phyloP scores from a whole-genome alignment of 176 grass and related monocot genomes.

The Aegilops longissima region DNA sequence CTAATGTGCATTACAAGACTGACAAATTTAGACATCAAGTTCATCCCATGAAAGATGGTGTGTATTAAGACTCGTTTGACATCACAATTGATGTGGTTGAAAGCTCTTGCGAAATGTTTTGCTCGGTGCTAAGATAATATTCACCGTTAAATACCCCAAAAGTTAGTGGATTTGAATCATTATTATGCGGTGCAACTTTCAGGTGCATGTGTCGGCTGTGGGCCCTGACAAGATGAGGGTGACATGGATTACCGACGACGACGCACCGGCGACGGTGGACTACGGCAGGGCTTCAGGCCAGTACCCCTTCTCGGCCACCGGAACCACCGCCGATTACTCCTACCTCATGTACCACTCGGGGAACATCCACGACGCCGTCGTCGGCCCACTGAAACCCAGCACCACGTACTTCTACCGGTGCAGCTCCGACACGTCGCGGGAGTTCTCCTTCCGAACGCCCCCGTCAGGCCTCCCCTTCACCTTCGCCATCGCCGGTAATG shows the following conservation, averaged over 20 bases:
- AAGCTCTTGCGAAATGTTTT: no score
- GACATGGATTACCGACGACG: slow-evolving; percentile 69
- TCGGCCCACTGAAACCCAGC: slow-evolving; percentile 44
- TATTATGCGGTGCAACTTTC: neutral
- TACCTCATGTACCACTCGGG: slow-evolving; percentile 53
- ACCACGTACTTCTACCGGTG: slow-evolving; percentile 62
- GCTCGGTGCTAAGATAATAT: no score
- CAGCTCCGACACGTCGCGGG: slow-evolving; percentile 31
- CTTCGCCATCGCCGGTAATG: slow-evolving; percentile 41
- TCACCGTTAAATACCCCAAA: no score
- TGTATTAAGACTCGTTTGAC: no score
- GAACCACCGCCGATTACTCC: slow-evolving; percentile 52
- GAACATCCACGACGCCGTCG: slow-evolving; percentile 57
- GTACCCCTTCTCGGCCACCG: slow-evolving; percentile 44
- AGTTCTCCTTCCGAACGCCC: slow-evolving; percentile 67
- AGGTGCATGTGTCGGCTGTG: slow-evolving; percentile 81
- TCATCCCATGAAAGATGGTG: no score
- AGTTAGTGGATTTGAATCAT: neutral
- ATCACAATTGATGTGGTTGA: no score
- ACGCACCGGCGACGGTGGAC: slow-evolving; percentile 47
- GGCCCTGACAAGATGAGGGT: slow-evolving; percentile 36
- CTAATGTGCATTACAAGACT: no score
- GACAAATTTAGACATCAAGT: no score
- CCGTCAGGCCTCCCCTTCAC: slow-evolving; percentile 49
- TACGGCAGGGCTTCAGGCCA: slow-evolving; percentile 56